phyloP scores from a whole-genome alignment of 116 monocot species.

The Papilionanthe hybrid region DNA sequence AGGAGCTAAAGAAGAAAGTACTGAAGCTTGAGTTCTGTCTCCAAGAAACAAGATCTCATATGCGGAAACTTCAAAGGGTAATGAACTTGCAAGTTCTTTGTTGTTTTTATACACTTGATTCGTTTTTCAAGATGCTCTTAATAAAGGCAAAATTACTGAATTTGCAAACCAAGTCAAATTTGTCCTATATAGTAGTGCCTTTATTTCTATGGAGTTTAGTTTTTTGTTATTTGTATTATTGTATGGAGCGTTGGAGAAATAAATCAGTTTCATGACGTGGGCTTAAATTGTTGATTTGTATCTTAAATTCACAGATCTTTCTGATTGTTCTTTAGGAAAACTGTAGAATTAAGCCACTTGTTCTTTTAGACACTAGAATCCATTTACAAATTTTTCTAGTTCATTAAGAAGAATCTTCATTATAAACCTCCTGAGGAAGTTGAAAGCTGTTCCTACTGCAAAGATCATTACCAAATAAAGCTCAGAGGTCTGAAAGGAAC shows the following conservation, averaged over 20 bases:
- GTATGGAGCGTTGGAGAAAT: too few relatives aligned
- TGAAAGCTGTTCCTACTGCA: too few relatives aligned
- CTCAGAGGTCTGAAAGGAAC: too few relatives aligned
- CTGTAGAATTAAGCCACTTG: neutral
- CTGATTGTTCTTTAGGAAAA: neutral
- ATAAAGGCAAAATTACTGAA: neutral
- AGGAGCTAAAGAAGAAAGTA: conserved; percentile 91
- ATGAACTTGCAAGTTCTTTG: neutral
- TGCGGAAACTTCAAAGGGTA: conserved; percentile 91
- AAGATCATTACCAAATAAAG: too few relatives aligned
- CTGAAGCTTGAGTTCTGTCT: conserved; percentile 93
- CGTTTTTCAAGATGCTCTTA: neutral
- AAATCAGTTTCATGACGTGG: too few relatives aligned
- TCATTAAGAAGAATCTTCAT: neutral
- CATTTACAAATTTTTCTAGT: neutral
- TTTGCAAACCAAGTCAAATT: too few relatives aligned
- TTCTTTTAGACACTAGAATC: neutral
- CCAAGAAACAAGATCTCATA: conserved; percentile 77
- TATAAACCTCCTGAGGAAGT: too few relatives aligned
- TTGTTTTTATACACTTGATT: neutral
- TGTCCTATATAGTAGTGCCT: too few relatives aligned
- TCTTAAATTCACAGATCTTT: too few relatives aligned
- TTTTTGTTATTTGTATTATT: too few relatives aligned
- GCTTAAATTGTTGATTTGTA: too few relatives aligned
- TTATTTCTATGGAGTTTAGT: too few relatives aligned